Percentiles rank a stretch among this genome's conserved stretches.
Evolutionary conservation across 1,139 yeast species (phyloP).

Genomic region (Kodamaea plutei): DNA sequence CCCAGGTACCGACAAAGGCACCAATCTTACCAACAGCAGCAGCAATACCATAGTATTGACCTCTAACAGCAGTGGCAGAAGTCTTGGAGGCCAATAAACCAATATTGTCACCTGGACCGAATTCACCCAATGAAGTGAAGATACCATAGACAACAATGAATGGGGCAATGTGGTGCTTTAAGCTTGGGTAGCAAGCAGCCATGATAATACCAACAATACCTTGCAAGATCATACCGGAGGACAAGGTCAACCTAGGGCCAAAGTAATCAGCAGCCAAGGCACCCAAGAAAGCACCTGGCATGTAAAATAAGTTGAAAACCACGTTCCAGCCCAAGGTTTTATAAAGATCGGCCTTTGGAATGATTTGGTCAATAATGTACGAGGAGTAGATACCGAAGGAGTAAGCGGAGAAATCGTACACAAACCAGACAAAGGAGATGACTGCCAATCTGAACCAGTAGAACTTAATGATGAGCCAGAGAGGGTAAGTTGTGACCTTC

Average conservation of each 20-base stretch:
- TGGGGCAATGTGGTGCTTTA: slow-evolving; percentile 63
- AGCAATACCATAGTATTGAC: slow-evolving; percentile 85
- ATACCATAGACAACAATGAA: slow-evolving; percentile 86
- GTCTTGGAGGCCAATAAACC: slow-evolving; percentile 87
- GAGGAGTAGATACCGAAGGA: slow-evolving; percentile 84
- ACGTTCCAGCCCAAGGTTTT: slow-evolving; percentile 90
- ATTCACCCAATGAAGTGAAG: slow-evolving; percentile 82
- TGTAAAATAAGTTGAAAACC: slow-evolving; percentile 78
- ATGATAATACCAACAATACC: slow-evolving; percentile 80
- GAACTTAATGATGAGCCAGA: slow-evolving; percentile 64
- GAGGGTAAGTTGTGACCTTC: slow-evolving; percentile 56
- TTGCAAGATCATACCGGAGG: slow-evolving; percentile 65
- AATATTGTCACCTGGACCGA: slow-evolving; percentile 91
- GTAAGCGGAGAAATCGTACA: slow-evolving; percentile 83
- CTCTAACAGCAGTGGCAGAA: slow-evolving; percentile 82
- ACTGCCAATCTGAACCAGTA: slow-evolving; percentile 78
- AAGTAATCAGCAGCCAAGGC: slow-evolving; percentile 77
- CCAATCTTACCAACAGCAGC: slow-evolving; percentile 92
- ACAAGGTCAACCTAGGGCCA: slow-evolving; percentile 81
- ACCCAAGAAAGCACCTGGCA: slow-evolving; percentile 87
- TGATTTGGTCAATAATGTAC: slow-evolving; percentile 54
- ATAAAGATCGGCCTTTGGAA: slow-evolving; percentile 61
- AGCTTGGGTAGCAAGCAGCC: slow-evolving; percentile 63
- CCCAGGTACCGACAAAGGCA: slow-evolving; percentile 86
- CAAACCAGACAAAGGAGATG: slow-evolving; percentile 81